Evolutionary conservation across 2,329 filamentous ascomycete species (phyloP).

Genomic region (Aspergillus tamarii): DNA sequence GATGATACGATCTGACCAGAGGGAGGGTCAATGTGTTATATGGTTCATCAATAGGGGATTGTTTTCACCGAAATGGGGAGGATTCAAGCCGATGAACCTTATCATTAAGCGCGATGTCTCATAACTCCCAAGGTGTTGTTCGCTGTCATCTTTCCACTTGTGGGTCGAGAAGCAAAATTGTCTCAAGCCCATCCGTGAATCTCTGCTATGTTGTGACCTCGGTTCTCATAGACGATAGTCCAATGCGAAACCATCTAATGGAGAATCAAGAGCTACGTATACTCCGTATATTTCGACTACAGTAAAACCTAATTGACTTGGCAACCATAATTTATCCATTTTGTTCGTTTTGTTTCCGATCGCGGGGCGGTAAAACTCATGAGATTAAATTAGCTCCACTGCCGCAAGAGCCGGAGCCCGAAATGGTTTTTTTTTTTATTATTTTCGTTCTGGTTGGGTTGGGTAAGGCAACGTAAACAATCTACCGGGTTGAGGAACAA

Average conservation of each 20-base stretch:
- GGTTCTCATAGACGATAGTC: background rate
- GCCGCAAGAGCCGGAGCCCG: conserved; percentile 14
- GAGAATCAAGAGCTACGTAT: background rate
- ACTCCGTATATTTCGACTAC: background rate
- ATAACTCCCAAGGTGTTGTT: background rate
- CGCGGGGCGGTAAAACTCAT: conserved; percentile 17
- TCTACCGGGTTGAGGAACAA: conserved; percentile 25
- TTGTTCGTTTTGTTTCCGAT: conserved; percentile 14
- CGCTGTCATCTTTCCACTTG: conserved; percentile 2
- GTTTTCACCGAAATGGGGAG: background rate
- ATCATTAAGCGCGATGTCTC: background rate
- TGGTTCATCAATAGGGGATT: background rate
- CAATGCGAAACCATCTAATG: background rate
- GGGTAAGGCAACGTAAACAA: conserved; percentile 19
- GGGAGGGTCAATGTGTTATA: background rate
- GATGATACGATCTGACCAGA: background rate
- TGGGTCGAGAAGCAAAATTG: background rate
- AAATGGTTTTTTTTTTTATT: background rate
- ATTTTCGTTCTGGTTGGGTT: background rate
- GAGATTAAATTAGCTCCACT: conserved; percentile 19
- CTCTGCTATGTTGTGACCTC: background rate
- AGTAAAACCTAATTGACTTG: background rate
- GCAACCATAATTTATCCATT: background rate
- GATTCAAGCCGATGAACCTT: background rate
- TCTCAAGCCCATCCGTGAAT: background rate